phyloP scores from a whole-genome alignment of 1,284 basidiomycete genomes.

The Ceratobasidium sp. region DNA sequence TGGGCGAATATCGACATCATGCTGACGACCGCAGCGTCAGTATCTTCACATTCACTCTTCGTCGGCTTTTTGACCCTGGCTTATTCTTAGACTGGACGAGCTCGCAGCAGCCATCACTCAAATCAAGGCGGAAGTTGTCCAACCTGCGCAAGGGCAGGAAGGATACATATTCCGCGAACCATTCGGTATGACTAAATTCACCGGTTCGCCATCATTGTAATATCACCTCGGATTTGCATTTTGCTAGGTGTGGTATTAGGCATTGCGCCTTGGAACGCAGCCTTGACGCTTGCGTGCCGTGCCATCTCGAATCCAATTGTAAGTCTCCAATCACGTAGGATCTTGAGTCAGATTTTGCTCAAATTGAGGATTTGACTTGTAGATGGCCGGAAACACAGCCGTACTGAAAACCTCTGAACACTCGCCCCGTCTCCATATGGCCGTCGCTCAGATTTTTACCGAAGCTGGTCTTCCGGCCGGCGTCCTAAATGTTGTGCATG shows the following conservation, averaged over 20 bases:
- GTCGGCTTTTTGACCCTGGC: not conserved
- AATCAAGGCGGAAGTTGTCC: constrained; percentile 51
- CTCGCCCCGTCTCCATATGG: constrained; percentile 44
- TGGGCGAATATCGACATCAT: constrained; percentile 50
- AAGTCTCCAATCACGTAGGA: not conserved
- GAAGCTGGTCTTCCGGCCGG: constrained; percentile 61
- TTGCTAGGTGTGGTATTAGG: constrained; percentile 49
- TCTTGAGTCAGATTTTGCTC: not conserved
- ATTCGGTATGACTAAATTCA: constrained; percentile 46
- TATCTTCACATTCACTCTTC: not conserved
- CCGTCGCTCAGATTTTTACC: constrained; percentile 44
- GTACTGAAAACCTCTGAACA: constrained; percentile 54
- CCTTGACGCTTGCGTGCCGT: constrained; percentile 54
- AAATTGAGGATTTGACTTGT: constrained; percentile 51
- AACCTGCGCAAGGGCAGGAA: constrained; percentile 40
- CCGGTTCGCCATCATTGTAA: not conserved
- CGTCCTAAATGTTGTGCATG: constrained; percentile 60
- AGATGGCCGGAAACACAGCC: constrained; percentile 58
- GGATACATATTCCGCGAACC: constrained; percentile 52
- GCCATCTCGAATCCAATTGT: constrained; percentile 56
- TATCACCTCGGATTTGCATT: not conserved
- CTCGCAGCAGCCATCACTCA: constrained; percentile 50
- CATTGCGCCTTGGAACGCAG: constrained; percentile 55
- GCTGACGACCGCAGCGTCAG: constrained; percentile 50
- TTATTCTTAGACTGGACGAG: constrained; percentile 50